Base-by-base conservation (phyloP, 352 stramenopile genomes). In the Phytopythium chamaehyphon region DNA sequence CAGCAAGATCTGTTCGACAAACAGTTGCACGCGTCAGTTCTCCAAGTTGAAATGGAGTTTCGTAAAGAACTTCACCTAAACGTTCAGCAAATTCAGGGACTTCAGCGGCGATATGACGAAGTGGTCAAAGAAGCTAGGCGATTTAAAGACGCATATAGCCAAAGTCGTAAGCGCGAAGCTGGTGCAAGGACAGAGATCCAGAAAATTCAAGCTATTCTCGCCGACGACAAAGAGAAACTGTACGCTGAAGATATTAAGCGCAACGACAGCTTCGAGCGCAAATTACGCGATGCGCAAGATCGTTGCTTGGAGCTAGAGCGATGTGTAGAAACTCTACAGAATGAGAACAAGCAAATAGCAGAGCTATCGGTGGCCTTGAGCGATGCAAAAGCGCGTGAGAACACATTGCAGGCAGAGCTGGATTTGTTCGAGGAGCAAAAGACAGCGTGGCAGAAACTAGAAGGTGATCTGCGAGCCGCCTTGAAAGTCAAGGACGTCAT, bases 401-500 rank as follows among this genome's bases (percentile, higher is more conserved):
- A 24, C 11, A 48, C 64, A 0, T 26, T 83, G 8, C 43, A 31
- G 44, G 31, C 37, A 0, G 73, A 86, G 12, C 47, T 79, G 10
- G 26, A 48, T 24, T n/a, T 18, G 10, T 23, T 73, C 3, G 43
- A 71, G 7, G 58, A 64, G 10, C 55, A 67, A 12, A 37, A 48
- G 0, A 40, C 55, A 15, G n/a, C 15, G 1, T 77, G 68, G 60
- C 61, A 71, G 22, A 67, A 65, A n/a, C 61, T 80, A 31, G 72
- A 88, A 44, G 66, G 71, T 18, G 72, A 87, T 55, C 51, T 78
- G 18, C 66, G 73, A 14, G 74, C 79, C 23, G 73, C 74, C 2
- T 11, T 88, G 3, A 86, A 84, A 48, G 76, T 88, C 5, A 88
- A 88, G 45, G 72, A 90, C 23, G 69, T 87, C 1, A 90, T 90